Base-by-base conservation (phyloP, 306 rosid species). In the Lotus japonicus region DNA sequence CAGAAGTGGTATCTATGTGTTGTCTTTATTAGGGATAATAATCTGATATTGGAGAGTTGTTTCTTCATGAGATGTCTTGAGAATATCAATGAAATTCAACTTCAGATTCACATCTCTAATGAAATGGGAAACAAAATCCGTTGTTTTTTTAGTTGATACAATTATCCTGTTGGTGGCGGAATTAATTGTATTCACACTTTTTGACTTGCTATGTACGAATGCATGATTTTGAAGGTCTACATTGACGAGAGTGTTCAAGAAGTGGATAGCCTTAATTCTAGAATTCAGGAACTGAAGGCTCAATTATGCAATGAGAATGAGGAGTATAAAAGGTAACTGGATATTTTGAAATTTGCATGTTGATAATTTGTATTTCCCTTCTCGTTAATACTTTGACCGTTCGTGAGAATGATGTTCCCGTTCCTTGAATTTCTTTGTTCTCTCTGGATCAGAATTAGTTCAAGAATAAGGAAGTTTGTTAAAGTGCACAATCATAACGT, bases 201-300 rank as follows among this genome's bases (percentile, higher is more conserved):
- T 70, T 74, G 51, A 71, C 52, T 48, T 75, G 21, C 43, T 13
- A 68, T 61, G 41, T 56, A 12, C 50, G 31, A 19, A 66, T 77
- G 19, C 19, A 6, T 66, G 59, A 69, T 79, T 53, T 81, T 74
- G 10, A 77, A 94, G 99, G 84, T 66, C 64, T 41, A 16, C 74
- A 69, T 86, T 68, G 95, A 87, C 49, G 96, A 90, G 86, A 88
- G 79, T 80, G 80, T 54, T 75, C 96, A 85, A 82, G 99, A 94
- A 82, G 87, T 71, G 49, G 97, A 84, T 45, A 85, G 77, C 83
- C 92, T 94, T 55, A 84, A 88, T 75, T 94, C 97, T 57, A 86
- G 88, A 79, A 88, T 88, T 78, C 84, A 85, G 83, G 99, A 94
- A 84, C 97, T 94, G 64, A 86, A 88, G 71, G 80, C 86, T 80